A percentile compares a stretch with the other conserved stretches of the same genome.
These are phyloP conservation scores for Kappamyces sp. DNA, from an alignment of 192 early-diverging fungal genomes.

Conservation along the genomic window DNA sequence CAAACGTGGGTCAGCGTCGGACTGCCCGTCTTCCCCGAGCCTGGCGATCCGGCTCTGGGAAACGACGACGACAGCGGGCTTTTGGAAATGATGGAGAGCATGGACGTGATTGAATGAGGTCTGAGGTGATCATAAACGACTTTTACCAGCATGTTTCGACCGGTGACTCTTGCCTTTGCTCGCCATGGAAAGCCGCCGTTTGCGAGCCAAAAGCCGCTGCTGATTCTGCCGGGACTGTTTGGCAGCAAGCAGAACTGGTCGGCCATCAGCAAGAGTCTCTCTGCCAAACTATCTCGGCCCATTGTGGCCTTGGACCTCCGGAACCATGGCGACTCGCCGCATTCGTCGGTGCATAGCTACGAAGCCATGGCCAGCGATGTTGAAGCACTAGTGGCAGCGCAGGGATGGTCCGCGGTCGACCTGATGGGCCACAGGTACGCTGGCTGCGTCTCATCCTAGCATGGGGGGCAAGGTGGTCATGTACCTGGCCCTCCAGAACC, in stretches of 20 bases:
- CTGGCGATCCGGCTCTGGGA: no score
- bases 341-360: conserved; percentile 59
- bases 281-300: conserved; percentile 51
- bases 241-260: conserved; percentile 93
- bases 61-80: no score
- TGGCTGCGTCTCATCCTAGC: conserved; percentile 40
- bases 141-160: no score
- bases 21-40: no score
- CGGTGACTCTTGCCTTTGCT: no score
- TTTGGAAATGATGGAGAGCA: no score
- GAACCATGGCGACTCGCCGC: conserved; percentile 91
- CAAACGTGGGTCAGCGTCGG: no score
- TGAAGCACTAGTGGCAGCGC: conserved; percentile 55
- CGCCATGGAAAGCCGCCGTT: no score
- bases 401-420: conserved; percentile 48
- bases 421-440: conserved; percentile 79
- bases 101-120: no score
- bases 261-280: conserved; percentile 69
- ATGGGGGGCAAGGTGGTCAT: conserved; percentile 45
- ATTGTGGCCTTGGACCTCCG: conserved; percentile 79
- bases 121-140: no score
- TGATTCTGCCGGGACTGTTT: conserved; percentile 85
- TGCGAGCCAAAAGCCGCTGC: conserved; percentile 10
- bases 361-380: conserved; percentile 77
- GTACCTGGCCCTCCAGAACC: conserved; percentile 29